A percentile compares a stretch with the other conserved stretches of the same genome.
phyloP scores from a whole-genome alignment of 2,329 filamentous ascomycete species.

The Ambrosiella beaveri region DNA sequence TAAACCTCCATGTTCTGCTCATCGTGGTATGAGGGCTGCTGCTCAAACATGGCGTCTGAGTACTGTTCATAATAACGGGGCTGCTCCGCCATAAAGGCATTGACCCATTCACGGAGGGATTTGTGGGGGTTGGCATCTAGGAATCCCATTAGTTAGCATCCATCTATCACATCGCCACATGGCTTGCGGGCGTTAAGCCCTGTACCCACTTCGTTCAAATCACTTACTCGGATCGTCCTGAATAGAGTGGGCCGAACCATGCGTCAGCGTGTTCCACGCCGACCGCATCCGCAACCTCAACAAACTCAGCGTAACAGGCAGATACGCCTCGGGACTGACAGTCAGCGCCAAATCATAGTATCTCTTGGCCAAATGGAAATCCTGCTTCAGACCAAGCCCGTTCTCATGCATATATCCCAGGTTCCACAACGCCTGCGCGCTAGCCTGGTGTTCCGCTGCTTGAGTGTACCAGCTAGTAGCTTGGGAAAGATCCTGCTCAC shows the following conservation, averaged over 20 bases:
- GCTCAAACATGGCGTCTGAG: slow-evolving; percentile 25
- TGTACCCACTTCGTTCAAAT: background rate
- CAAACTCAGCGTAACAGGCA: slow-evolving; percentile 77
- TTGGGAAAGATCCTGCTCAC: slow-evolving; percentile 56
- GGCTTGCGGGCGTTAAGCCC: background rate
- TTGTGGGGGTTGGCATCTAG: slow-evolving; percentile 53
- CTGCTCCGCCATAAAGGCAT: slow-evolving; percentile 63
- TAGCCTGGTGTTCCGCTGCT: slow-evolving; percentile 78
- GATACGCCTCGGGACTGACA: slow-evolving; percentile 82
- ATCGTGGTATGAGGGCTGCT: slow-evolving; percentile 34
- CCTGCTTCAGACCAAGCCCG: slow-evolving; percentile 77
- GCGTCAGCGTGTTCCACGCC: slow-evolving; percentile 85
- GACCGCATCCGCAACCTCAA: slow-evolving; percentile 71
- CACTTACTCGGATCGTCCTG: slow-evolving; percentile 67
- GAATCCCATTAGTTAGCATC: background rate
- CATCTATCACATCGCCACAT: background rate
- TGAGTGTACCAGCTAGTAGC: slow-evolving; percentile 85
- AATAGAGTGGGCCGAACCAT: slow-evolving; percentile 83
- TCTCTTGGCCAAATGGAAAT: slow-evolving; percentile 91
- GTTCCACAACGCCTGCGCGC: slow-evolving; percentile 91
- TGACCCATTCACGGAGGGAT: slow-evolving; percentile 72
- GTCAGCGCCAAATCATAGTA: slow-evolving; percentile 88
- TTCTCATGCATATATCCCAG: slow-evolving; percentile 99
- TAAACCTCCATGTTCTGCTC: slow-evolving; percentile 45
- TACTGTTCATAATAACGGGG: slow-evolving; percentile 47